A percentile compares a stretch with the other conserved stretches of the same genome.
Evolutionary conservation across 106 monocot genomes (phyloP).

Genomic region (Allium fistulosum): DNA sequence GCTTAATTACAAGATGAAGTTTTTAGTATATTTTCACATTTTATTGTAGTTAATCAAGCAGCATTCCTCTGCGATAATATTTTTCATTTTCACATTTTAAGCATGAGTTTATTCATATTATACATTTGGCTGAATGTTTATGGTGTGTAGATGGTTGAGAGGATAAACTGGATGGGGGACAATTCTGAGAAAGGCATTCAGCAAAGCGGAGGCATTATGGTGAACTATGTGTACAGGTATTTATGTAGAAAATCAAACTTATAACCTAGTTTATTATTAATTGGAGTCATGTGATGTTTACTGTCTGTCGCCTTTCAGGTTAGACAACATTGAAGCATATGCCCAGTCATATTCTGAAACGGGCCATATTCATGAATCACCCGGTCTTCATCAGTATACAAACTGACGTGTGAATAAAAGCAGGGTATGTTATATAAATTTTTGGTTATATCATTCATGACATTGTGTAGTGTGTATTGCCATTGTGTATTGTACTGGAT

Average conservation of each 20-base stretch:
- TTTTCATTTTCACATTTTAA: too few relatives aligned
- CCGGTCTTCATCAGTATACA: conserved; percentile 23
- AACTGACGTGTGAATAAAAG: conserved; percentile 18
- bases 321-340: conserved; percentile 68
- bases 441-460: too few relatives aligned
- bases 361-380: conserved; percentile 51
- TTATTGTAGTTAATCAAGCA: not conserved
- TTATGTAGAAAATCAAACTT: not conserved
- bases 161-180: conserved; percentile 90
- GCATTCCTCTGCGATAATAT: too few relatives aligned
- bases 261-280: not conserved
- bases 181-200: conserved; percentile 59
- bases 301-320: conserved; percentile 26
- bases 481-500: not conserved
- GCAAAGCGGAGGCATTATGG: conserved; percentile 84
- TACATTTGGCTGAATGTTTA: not conserved
- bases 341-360: conserved; percentile 50
- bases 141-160: conserved; percentile 56
- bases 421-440: too few relatives aligned
- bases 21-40: not conserved
- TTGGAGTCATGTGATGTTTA: not conserved
- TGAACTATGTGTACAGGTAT: conserved; percentile 83
- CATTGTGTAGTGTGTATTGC: too few relatives aligned
- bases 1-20: not conserved
- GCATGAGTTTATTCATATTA: not conserved